These are phyloP conservation scores for Exophiala mesophila DNA, from an alignment of 2,329 filamentous ascomycete genomes.

Conservation along the genomic window DNA sequence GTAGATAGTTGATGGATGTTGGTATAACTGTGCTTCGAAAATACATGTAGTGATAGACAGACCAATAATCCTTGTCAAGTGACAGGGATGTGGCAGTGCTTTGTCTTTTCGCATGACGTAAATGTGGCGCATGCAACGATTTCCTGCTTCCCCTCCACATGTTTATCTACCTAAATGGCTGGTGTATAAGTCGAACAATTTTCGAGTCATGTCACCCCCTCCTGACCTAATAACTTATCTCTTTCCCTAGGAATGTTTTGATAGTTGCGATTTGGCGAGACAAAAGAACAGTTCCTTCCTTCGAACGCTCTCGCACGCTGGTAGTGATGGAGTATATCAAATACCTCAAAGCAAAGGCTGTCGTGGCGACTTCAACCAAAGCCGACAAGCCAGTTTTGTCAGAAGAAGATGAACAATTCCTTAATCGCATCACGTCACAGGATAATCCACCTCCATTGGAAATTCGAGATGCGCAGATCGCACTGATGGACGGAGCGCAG, in stretches of 20 bases:
- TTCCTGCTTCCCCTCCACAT: background rate
- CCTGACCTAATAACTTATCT: no score
- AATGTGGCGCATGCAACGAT: slow-evolving; percentile 3
- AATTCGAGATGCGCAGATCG: slow-evolving; percentile 42
- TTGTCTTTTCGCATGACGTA: background rate
- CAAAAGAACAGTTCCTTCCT: no score
- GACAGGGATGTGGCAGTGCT: slow-evolving; percentile 2
- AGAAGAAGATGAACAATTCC: slow-evolving; percentile 57
- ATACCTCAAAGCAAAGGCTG: slow-evolving; percentile 37
- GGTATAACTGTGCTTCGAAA: no score
- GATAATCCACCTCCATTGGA: slow-evolving; percentile 39
- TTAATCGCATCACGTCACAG: slow-evolving; percentile 47
- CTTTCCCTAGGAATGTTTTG: no score
- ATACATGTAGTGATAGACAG: no score
- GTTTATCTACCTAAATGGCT: no score
- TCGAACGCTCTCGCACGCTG: no score
- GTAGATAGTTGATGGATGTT: no score
- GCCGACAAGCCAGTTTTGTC: slow-evolving; percentile 47
- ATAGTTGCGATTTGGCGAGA: no score
- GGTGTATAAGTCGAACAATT: no score
- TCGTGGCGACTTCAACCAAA: slow-evolving; percentile 30
- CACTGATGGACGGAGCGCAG: slow-evolving; percentile 42
- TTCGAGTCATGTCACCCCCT: no score
- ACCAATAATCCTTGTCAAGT: no score
- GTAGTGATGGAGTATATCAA: slow-evolving; percentile 43